phyloP scores from a whole-genome alignment of 331 rosid genomes.

The Malus hybrid region DNA sequence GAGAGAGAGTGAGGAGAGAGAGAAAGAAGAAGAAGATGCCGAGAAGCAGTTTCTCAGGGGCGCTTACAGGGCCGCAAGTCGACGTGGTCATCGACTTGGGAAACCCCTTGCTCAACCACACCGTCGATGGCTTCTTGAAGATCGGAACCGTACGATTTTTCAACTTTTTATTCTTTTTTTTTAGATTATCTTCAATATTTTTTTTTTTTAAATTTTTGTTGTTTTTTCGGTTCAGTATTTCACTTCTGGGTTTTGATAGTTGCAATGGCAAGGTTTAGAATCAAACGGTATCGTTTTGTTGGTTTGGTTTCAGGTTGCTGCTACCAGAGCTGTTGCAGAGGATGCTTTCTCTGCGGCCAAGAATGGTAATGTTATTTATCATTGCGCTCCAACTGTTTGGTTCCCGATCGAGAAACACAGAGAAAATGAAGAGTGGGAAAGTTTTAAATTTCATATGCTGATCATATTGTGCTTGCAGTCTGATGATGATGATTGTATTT shows the following conservation, averaged over 20 bases:
- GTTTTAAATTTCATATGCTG: neutral
- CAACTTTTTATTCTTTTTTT: neutral
- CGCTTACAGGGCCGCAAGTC: conserved; percentile 47
- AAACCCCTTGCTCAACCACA: conserved; percentile 60
- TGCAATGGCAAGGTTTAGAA: neutral
- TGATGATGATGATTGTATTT: neutral
- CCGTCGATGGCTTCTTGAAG: conserved; percentile 81
- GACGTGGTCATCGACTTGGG: conserved; percentile 67
- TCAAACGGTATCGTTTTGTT: neutral
- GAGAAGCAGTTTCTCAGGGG: conserved; percentile 29
- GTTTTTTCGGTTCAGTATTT: neutral
- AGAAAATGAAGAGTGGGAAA: neutral
- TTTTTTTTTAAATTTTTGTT: too few relatives aligned
- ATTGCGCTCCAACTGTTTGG: neutral
- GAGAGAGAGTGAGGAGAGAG: neutral
- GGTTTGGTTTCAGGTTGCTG: conserved; percentile 53
- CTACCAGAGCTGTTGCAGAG: conserved; percentile 60
- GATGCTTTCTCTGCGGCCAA: conserved; percentile 43
- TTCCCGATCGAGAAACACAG: conserved; percentile 1
- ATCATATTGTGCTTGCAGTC: neutral
- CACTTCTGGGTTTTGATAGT: neutral
- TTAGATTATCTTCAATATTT: neutral
- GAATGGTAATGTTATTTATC: conserved; percentile 32
- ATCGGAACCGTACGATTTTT: conserved; percentile 57
- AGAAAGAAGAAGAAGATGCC: conserved; percentile 57